phyloP scores from a whole-genome alignment of 169 alveolate genomes.

The Eimeria acervulina region DNA sequence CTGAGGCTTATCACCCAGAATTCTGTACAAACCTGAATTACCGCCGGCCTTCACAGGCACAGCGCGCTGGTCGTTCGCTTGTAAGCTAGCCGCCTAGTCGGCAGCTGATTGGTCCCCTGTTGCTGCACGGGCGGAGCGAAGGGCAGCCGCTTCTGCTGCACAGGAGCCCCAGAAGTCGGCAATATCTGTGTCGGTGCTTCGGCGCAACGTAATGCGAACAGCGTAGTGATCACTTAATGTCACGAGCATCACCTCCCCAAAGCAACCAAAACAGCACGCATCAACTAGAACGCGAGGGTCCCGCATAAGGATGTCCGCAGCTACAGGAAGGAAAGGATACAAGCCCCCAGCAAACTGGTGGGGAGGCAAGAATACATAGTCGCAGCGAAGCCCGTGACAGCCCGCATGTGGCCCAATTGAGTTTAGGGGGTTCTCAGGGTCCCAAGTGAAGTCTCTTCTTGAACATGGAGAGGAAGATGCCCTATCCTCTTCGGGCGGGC shows the following conservation, averaged over 20 bases:
- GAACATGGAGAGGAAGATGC: background rate
- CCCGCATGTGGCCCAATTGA: slow-evolving; percentile 94
- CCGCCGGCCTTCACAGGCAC: background rate
- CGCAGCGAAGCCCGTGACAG: slow-evolving; percentile 94
- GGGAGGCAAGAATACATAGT: slow-evolving; percentile 94
- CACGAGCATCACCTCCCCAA: slow-evolving; percentile 91
- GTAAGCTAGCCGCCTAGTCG: slow-evolving; percentile 13
- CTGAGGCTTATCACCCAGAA: background rate
- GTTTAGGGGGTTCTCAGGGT: slow-evolving; percentile 94
- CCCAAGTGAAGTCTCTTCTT: slow-evolving; percentile 93
- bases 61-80: slow-evolving; percentile 32
- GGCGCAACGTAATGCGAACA: slow-evolving; percentile 89
- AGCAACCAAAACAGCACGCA: slow-evolving; percentile 87
- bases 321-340: slow-evolving; percentile 88
- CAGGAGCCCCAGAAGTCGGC: slow-evolving; percentile 78
- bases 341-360: slow-evolving; percentile 88
- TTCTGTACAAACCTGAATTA: slow-evolving; percentile 19
- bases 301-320: slow-evolving; percentile 91
- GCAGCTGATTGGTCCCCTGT: slow-evolving; percentile 34
- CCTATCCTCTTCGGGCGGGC: slow-evolving; percentile 49
- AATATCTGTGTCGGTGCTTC: slow-evolving; percentile 82
- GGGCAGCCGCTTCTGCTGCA: slow-evolving; percentile 76
- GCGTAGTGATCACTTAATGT: slow-evolving; percentile 95
- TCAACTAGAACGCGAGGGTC: slow-evolving; percentile 91
- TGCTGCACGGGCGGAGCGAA: background rate